These are phyloP conservation scores for Chytriomyces sp. DNA, from an alignment of 192 early-diverging fungal species.

Conservation along the genomic window DNA sequence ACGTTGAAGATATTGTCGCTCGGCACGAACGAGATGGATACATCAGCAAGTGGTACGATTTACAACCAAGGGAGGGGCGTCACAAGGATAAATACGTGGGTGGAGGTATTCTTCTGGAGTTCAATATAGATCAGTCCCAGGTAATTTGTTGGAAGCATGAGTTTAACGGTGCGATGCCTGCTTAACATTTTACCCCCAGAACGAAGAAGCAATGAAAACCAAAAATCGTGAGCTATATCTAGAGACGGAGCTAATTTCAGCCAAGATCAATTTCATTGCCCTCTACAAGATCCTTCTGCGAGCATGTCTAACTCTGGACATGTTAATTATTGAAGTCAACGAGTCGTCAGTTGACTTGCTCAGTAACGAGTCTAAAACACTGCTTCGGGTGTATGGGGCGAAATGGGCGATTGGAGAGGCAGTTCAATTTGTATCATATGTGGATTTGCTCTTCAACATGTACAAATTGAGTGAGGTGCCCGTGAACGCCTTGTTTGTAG, in stretches of 20 bases:
- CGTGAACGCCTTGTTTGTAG: conserved; percentile 38
- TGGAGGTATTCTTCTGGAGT: conserved; percentile 52
- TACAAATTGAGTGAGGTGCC: conserved; percentile 51
- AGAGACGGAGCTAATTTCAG: conserved; percentile 16
- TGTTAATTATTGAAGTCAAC: conserved; percentile 33
- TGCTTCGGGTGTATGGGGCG: conserved; percentile 39
- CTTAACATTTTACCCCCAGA: neutral
- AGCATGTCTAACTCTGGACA: conserved; percentile 49
- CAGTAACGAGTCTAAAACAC: conserved; percentile 43
- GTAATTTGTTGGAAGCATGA: conserved; percentile 5
- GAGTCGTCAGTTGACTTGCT: conserved; percentile 48
- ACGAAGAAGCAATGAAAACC: neutral
- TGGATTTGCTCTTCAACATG: conserved; percentile 54
- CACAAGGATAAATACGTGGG: conserved; percentile 62
- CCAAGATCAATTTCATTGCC: conserved; percentile 41
- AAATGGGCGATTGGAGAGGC: conserved; percentile 54
- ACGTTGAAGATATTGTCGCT: conserved; percentile 45
- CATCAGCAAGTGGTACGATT: conserved; percentile 40
- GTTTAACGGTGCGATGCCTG: neutral
- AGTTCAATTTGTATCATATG: conserved; percentile 47
- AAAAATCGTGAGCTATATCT: conserved; percentile 5
- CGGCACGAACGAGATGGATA: conserved; percentile 35
- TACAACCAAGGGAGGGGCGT: conserved; percentile 43
- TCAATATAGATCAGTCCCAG: conserved; percentile 40
- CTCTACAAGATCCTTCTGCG: conserved; percentile 53